Percentiles rank a stretch among this genome's conserved stretches.
Conservation (phyloP, 2,329 filamentous ascomycete species). For the Aspergillus transmontanensis region DNA sequence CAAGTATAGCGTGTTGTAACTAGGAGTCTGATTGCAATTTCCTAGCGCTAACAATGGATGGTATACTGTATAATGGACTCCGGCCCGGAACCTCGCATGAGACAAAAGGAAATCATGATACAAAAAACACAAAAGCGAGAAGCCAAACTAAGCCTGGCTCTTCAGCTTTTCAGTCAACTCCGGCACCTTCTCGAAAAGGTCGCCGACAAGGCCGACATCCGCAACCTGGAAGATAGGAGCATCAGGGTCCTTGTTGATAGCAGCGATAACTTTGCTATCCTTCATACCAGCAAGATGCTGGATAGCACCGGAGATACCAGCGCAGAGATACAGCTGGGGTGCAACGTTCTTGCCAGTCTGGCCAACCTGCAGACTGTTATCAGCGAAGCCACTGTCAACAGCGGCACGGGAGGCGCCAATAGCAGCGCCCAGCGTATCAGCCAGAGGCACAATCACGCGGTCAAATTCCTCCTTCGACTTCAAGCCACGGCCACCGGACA, state of each 20-base stretch:
- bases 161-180: slow-evolving; percentile 96
- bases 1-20: neutral
- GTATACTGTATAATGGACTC: slow-evolving; percentile 16
- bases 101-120: slow-evolving; percentile 20
- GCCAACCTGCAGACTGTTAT: slow-evolving; percentile 97
- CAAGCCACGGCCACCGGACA: slow-evolving; percentile 89
- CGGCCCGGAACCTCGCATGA: slow-evolving; percentile 7
- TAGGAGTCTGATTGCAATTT: slow-evolving; percentile 5
- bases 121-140: slow-evolving; percentile 18
- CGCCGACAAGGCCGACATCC: slow-evolving; percentile 91
- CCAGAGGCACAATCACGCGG: slow-evolving; percentile 84
- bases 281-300: slow-evolving; percentile 99
- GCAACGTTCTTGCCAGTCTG: slow-evolving; percentile 99
- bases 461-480: slow-evolving; percentile 99
- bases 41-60: slow-evolving; percentile 8
- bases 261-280: slow-evolving; percentile 98
- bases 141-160: slow-evolving; percentile 36
- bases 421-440: slow-evolving; percentile 90
- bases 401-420: slow-evolving; percentile 93
- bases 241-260: slow-evolving; percentile 97
- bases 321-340: slow-evolving; percentile 90
- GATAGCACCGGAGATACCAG: slow-evolving; percentile 95
- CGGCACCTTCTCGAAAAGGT: slow-evolving; percentile 93
- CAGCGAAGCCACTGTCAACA: slow-evolving; percentile 94
- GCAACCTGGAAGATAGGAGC: slow-evolving; percentile 98